Percentiles rank a stretch among this genome's conserved stretches.
phyloP scores from a whole-genome alignment of 2,329 filamentous ascomycete genomes.

The Fusarium sp. region DNA sequence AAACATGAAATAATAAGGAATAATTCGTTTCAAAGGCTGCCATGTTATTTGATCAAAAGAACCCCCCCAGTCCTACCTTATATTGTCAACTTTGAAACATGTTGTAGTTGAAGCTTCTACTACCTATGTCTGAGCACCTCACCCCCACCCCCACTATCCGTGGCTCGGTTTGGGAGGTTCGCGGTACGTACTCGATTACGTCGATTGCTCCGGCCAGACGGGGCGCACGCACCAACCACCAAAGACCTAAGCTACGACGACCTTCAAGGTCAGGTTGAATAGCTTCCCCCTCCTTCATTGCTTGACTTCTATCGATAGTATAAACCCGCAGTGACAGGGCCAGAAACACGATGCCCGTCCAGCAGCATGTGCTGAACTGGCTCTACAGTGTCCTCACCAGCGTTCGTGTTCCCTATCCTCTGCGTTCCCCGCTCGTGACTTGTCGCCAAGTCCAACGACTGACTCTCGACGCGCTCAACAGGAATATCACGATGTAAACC shows the following conservation, averaged over 20 bases:
- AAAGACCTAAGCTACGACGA: slow-evolving; percentile 26
- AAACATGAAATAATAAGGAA: no score
- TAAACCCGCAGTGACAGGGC: background rate
- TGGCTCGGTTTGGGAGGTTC: slow-evolving; percentile 30
- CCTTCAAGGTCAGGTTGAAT: slow-evolving; percentile 29
- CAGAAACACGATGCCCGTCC: slow-evolving; percentile 69
- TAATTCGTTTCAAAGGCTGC: no score
- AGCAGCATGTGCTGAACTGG: slow-evolving; percentile 93
- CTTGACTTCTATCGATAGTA: background rate
- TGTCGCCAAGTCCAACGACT: slow-evolving; percentile 11
- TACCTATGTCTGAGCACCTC: background rate
- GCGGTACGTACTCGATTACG: slow-evolving; percentile 37
- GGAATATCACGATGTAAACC: slow-evolving; percentile 94
- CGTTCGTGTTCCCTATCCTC: slow-evolving; percentile 55
- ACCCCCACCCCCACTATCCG: slow-evolving; percentile 39
- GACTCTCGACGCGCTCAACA: slow-evolving; percentile 52
- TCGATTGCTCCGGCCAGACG: slow-evolving; percentile 23
- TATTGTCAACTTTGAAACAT: no score
- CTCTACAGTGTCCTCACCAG: slow-evolving; percentile 89
- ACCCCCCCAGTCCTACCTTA: no score
- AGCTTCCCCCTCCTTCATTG: slow-evolving; percentile 10
- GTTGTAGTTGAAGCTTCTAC: no score
- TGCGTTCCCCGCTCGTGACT: slow-evolving; percentile 13
- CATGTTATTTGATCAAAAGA: no score
- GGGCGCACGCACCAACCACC: slow-evolving; percentile 30